A percentile compares a stretch with the other conserved stretches of the same genome.
phyloP scores from a whole-genome alignment of 2,329 filamentous ascomycete species.

The Ophiostoma ips region DNA sequence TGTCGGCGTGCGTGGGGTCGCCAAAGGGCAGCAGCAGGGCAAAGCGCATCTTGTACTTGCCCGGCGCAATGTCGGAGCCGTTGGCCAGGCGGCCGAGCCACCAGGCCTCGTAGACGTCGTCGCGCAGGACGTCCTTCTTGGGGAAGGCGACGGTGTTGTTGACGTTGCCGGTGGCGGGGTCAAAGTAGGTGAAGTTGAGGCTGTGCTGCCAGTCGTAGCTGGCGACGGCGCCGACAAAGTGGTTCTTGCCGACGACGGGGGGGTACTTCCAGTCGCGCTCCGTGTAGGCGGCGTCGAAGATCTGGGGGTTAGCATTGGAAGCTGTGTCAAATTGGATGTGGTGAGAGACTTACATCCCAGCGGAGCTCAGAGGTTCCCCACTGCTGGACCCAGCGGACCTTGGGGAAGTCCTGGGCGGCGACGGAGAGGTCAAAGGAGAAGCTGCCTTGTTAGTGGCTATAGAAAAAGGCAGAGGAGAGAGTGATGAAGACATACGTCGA shows the following conservation, averaged over 20 bases:
- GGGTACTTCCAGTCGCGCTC: slow-evolving; percentile 9
- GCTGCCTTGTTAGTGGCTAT: too few relatives aligned
- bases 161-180: background rate
- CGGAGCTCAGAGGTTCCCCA: too few relatives aligned
- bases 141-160: slow-evolving; percentile 2
- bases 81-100: slow-evolving; percentile 8
- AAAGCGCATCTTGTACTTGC: slow-evolving; percentile 13
- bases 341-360: slow-evolving; percentile 4
- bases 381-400: too few relatives aligned
- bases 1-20: slow-evolving; percentile 10
- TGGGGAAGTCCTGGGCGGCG: background rate
- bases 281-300: slow-evolving; percentile 2
- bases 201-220: background rate
- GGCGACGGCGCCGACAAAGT: slow-evolving; percentile 4
- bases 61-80: slow-evolving; percentile 8
- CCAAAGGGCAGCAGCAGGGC: slow-evolving; percentile 14
- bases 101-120: background rate
- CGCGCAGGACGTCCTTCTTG: background rate
- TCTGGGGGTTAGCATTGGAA: slow-evolving; percentile 11
- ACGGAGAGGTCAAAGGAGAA: too few relatives aligned
- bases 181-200: too few relatives aligned
- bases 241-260: slow-evolving; percentile 6
- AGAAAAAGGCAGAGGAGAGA: too few relatives aligned
- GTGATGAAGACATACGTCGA: too few relatives aligned
- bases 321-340: slow-evolving; percentile 14